A percentile compares a stretch with the other conserved stretches of the same genome.
These are phyloP conservation scores for Aspergillus flavus DNA, from an alignment of 2,329 filamentous ascomycete genomes.

Conservation along the genomic window DNA sequence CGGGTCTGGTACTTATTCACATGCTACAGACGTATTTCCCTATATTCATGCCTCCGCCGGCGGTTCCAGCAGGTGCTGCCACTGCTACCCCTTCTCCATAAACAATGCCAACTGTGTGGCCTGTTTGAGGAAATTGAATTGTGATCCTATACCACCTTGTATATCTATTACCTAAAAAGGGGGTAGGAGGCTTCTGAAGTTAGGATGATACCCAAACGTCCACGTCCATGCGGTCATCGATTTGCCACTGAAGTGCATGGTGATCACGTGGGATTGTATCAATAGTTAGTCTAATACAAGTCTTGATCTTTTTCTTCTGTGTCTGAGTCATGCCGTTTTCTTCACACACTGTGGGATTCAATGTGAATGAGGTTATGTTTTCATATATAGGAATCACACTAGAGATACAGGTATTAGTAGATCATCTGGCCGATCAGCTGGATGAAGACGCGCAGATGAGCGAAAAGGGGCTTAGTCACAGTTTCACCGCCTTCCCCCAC, in stretches of 20 bases:
- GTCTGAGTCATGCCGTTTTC: background rate
- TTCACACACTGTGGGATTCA: background rate
- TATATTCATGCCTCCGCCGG: slow-evolving; percentile 63
- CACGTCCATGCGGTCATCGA: background rate
- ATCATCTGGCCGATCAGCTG: background rate
- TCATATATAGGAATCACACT: background rate
- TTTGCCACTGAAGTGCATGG: background rate
- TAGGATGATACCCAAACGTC: background rate
- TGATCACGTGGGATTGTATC: background rate
- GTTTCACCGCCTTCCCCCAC: slow-evolving; percentile 39
- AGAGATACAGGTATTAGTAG: background rate
- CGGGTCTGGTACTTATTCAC: slow-evolving; percentile 15
- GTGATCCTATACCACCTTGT: background rate
- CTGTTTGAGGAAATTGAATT: background rate
- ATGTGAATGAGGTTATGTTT: background rate
- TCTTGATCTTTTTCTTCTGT: background rate
- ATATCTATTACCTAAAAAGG: background rate
- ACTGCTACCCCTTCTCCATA: slow-evolving; percentile 39
- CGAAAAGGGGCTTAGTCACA: slow-evolving; percentile 15
- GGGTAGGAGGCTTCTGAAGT: background rate
- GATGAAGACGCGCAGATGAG: background rate
- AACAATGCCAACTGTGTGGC: background rate
- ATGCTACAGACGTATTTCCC: slow-evolving; percentile 62
- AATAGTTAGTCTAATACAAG: slow-evolving; percentile 8
- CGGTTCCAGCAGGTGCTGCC: slow-evolving; percentile 43